Conservation (phyloP, 2,329 filamentous ascomycete genomes). For the Cladosporium sp. region DNA sequence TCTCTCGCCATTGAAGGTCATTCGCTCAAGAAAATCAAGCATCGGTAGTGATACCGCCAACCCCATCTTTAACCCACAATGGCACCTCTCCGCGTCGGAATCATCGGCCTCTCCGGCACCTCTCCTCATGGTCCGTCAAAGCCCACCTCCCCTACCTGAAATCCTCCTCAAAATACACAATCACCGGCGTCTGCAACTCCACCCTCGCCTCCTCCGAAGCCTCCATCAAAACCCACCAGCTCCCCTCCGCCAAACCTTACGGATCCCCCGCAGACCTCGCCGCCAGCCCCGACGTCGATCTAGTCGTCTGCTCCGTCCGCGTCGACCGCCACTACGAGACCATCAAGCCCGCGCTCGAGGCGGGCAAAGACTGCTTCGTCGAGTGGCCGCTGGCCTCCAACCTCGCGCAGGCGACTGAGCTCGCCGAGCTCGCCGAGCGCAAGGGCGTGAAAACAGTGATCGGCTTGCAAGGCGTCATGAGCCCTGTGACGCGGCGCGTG, state of each 20-base stretch:
- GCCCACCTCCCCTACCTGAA: constrained; percentile 58
- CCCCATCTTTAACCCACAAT: constrained; percentile 24
- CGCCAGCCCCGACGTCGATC: constrained; percentile 41
- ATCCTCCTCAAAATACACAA: constrained; percentile 38
- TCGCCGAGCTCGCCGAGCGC: constrained; percentile 35
- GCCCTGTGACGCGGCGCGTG: constrained; percentile 36
- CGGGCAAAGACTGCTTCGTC: constrained; percentile 45
- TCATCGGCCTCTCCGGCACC: constrained; percentile 54
- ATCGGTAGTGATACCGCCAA: too few species aligned
- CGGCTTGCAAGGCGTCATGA: constrained; percentile 42
- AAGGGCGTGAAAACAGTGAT: constrained; percentile 41
- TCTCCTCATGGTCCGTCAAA: constrained; percentile 48
- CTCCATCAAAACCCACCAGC: constrained; percentile 36
- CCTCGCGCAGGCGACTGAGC: constrained; percentile 37
- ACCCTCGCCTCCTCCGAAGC: constrained; percentile 36
- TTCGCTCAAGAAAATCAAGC: too few species aligned
- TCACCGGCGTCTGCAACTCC: constrained; percentile 47
- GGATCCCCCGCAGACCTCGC: constrained; percentile 40
- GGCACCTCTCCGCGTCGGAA: constrained; percentile 49
- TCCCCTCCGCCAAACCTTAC: constrained; percentile 39
- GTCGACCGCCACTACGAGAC: constrained; percentile 40
- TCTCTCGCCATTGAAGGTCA: too few species aligned
- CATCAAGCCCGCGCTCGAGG: constrained; percentile 37
- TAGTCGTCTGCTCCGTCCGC: constrained; percentile 41
- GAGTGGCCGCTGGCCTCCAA: constrained; percentile 46